Conservation (phyloP, 345 rosid species). For the Chamaenerion angustifolium region DNA sequence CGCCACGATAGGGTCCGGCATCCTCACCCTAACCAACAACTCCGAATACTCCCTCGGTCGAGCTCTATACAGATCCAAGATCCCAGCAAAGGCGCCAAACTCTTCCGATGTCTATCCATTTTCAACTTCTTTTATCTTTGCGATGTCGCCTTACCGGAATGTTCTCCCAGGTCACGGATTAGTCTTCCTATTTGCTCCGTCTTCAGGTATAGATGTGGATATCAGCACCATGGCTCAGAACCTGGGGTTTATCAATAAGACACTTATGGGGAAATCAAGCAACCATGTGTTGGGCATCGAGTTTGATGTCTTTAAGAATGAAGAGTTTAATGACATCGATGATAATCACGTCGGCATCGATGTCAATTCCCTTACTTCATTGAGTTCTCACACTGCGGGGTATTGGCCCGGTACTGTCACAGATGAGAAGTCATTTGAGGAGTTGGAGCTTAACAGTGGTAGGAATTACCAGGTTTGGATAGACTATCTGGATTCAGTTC, state of each 20-base stretch:
- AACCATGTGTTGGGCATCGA: constrained; percentile 48
- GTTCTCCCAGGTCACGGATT: constrained; percentile 51
- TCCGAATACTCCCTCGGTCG: constrained; percentile 43
- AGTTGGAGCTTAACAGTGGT: constrained; percentile 49
- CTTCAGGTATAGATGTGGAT: constrained; percentile 25
- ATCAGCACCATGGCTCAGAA: constrained; percentile 22
- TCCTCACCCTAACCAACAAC: constrained; percentile 47
- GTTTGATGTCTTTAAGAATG: constrained; percentile 53
- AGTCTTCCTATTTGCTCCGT: constrained; percentile 47
- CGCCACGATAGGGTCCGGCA: constrained; percentile 33
- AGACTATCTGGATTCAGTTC: constrained; percentile 36
- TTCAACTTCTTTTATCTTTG: constrained; percentile 63
- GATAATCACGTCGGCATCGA: constrained; percentile 68
- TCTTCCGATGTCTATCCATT: constrained; percentile 32
- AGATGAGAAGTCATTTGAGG: constrained; percentile 20
- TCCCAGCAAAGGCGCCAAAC: constrained; percentile 20
- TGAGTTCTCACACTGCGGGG: constrained; percentile 26
- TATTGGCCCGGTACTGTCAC: constrained; percentile 25
- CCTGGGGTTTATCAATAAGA: constrained; percentile 46
- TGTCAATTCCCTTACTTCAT: constrained; percentile 46
- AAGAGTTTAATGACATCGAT: constrained; percentile 55
- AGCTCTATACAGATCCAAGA: constrained; percentile 40
- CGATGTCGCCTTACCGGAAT: constrained; percentile 39
- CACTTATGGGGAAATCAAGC: constrained; percentile 23
- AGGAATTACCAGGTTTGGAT: constrained; percentile 78